A percentile compares a stretch with the other conserved stretches of the same genome.
These are phyloP conservation scores for Neonectria ditissima DNA, from an alignment of 2,329 filamentous ascomycete species.

Conservation along the genomic window DNA sequence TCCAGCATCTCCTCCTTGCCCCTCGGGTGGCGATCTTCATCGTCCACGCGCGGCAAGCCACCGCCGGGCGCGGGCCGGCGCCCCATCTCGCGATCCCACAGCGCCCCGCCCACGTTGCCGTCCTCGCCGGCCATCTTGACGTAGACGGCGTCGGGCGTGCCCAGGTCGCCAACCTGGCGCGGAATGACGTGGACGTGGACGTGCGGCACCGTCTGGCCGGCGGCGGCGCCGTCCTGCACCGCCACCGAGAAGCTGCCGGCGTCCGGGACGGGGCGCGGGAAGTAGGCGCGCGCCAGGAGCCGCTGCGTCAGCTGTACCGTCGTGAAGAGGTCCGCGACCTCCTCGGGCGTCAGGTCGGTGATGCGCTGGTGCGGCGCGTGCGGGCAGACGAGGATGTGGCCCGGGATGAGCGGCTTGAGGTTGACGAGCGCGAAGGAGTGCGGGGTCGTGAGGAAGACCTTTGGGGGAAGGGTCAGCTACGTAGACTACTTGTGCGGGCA, in stretches of 20 bases:
- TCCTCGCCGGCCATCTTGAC: constrained; percentile 84
- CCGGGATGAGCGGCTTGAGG: constrained; percentile 91
- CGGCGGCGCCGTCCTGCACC: constrained; percentile 90
- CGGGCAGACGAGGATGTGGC: constrained; percentile 92
- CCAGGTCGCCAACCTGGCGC: constrained; percentile 68
- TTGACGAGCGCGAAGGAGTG: constrained; percentile 92
- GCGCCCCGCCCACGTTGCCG: constrained; percentile 81
- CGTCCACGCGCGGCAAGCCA: constrained; percentile 77
- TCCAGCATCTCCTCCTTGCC: constrained; percentile 80
- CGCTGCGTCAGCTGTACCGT: constrained; percentile 85
- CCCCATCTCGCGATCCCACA: constrained; percentile 64
- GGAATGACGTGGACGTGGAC: constrained; percentile 95
- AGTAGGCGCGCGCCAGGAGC: constrained; percentile 74
- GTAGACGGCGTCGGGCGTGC: constrained; percentile 78
- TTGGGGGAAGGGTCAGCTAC: constrained; percentile 12
- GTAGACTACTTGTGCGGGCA: neutral
- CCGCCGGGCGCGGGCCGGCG: constrained; percentile 63
- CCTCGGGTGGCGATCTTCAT: constrained; percentile 75
- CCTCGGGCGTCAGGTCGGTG: constrained; percentile 76
- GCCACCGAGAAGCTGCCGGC: constrained; percentile 90
- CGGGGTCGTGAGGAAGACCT: constrained; percentile 89
- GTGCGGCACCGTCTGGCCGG: constrained; percentile 94
- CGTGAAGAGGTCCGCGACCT: constrained; percentile 86
- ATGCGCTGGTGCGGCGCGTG: constrained; percentile 76
- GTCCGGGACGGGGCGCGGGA: constrained; percentile 62